Percentiles rank a stretch among this genome's conserved stretches.
phyloP scores from a whole-genome alignment of 805 yeast genomes.

The Candida namnaoensis region DNA sequence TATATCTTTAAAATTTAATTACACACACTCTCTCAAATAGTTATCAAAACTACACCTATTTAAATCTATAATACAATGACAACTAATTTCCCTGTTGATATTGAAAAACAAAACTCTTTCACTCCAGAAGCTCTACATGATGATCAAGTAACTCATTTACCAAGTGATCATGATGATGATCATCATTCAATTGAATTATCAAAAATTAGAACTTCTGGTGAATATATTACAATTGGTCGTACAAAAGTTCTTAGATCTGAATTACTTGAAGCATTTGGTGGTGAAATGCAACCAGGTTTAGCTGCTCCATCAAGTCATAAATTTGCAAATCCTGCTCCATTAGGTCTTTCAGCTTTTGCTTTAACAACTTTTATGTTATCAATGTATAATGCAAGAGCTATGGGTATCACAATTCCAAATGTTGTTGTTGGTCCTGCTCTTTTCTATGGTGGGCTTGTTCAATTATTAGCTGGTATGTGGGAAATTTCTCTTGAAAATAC shows the following conservation, averaged over 20 bases:
- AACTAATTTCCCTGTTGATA: too few relatives aligned
- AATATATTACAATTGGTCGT: constrained; percentile 60
- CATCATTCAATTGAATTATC: constrained; percentile 6
- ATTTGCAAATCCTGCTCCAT: constrained; percentile 60
- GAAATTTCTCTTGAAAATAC: constrained; percentile 56
- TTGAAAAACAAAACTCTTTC: not conserved
- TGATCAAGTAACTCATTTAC: not conserved
- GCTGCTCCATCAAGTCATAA: constrained; percentile 48
- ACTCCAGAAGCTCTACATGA: not conserved
- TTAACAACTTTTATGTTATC: constrained; percentile 54
- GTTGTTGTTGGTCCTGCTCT: constrained; percentile 49
- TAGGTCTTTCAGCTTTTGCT: constrained; percentile 56
- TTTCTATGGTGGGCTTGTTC: constrained; percentile 57
- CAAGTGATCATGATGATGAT: not conserved
- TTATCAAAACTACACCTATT: too few relatives aligned
- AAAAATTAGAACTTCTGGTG: constrained; percentile 26
- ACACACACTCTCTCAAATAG: too few relatives aligned
- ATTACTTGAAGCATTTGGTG: constrained; percentile 66
- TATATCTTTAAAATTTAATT: too few relatives aligned
- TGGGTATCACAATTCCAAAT: constrained; percentile 41
- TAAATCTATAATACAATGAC: too few relatives aligned
- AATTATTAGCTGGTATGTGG: constrained; percentile 59
- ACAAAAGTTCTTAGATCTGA: constrained; percentile 58
- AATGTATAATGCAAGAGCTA: constrained; percentile 44
- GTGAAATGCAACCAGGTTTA: constrained; percentile 69